Percentiles rank a stretch among this genome's conserved stretches.
Conservation (phyloP, 2,329 filamentous ascomycete species). For the Byssochlamys sp. region DNA sequence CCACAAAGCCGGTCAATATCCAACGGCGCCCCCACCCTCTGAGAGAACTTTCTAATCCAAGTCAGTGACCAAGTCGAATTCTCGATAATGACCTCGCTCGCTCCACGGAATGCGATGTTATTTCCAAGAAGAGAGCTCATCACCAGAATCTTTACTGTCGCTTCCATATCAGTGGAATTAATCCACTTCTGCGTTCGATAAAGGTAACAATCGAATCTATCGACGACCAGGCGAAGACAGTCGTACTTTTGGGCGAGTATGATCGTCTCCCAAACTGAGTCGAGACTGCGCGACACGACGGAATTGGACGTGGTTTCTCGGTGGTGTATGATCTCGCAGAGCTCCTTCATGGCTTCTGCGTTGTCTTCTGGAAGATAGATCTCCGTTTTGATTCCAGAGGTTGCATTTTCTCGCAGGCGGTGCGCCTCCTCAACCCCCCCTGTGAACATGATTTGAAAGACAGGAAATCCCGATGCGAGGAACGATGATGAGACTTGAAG, state of each 20-base stretch:
- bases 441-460: background rate
- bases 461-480: background rate
- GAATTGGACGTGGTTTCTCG: background rate
- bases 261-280: background rate
- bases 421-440: background rate
- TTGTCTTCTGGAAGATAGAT: background rate
- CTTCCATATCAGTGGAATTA: background rate
- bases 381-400: background rate
- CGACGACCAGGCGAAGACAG: background rate
- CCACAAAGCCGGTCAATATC: background rate
- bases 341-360: background rate
- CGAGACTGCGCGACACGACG: background rate
- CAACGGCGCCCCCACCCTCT: background rate
- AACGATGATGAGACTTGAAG: background rate
- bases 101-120: background rate
- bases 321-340: background rate
- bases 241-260: background rate
- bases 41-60: background rate
- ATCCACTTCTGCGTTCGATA: background rate
- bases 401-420: background rate
- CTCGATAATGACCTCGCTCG: background rate
- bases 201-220: background rate
- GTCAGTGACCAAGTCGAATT: background rate
- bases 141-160: background rate
- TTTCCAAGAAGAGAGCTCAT: background rate